Evolutionary conservation across 495 filamentous ascomycete species (phyloP).

Genomic region (Aspergillus bridgeri): DNA sequence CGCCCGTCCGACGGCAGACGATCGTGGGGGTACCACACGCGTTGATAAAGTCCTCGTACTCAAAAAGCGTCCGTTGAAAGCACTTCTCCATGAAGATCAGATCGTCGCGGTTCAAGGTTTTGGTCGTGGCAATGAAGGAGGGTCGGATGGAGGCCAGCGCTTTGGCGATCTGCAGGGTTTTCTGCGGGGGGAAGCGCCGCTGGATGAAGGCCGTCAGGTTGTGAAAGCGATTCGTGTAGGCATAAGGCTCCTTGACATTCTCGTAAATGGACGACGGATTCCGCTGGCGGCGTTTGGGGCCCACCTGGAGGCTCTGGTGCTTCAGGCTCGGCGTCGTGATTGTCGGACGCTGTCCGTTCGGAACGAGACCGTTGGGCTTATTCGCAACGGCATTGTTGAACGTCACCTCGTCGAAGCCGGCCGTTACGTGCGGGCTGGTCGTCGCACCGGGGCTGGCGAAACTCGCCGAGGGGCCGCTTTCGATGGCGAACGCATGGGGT

Average conservation of each 20-base stretch:
- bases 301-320: constrained; percentile 50
- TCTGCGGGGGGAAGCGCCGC: constrained; percentile 65
- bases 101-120: constrained; percentile 77
- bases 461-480: constrained; percentile 53
- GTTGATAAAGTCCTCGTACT: constrained; percentile 89
- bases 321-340: constrained; percentile 42
- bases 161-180: constrained; percentile 75
- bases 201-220: constrained; percentile 77
- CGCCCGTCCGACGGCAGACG: constrained; percentile 86
- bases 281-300: constrained; percentile 50
- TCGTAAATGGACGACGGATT: constrained; percentile 86
- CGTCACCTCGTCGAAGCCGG: constrained; percentile 36
- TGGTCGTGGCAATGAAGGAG: constrained; percentile 84
- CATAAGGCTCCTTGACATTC: constrained; percentile 82
- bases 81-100: constrained; percentile 97
- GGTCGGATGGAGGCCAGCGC: constrained; percentile 86
- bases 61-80: constrained; percentile 86
- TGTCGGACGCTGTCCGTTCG: constrained; percentile 38
- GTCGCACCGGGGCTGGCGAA: constrained; percentile 59
- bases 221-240: constrained; percentile 87
- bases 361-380: constrained; percentile 31
- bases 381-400: constrained; percentile 22
- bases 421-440: constrained; percentile 46
- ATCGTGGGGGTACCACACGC: constrained; percentile 85
- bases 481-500: constrained; percentile 71